These are phyloP conservation scores for Aspergillus sparsus DNA, from an alignment of 495 filamentous ascomycete genomes.

Conservation along the genomic window DNA sequence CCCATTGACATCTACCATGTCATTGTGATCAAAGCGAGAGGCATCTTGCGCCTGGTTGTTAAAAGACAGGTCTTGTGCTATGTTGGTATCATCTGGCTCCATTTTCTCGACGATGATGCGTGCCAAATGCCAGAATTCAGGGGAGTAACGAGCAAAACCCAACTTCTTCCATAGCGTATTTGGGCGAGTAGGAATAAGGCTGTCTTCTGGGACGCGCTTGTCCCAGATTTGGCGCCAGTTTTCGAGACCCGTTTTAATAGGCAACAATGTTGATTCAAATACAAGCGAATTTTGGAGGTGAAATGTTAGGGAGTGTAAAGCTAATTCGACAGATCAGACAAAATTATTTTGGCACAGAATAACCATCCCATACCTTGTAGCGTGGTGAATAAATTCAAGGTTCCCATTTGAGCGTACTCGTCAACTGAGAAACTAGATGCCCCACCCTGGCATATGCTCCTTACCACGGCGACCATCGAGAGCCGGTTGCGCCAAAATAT, in stretches of 20 bases:
- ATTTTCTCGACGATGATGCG: conserved; percentile 28
- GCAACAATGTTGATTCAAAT: conserved; percentile 30
- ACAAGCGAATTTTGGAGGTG: conserved; percentile 34
- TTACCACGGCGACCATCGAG: conserved; percentile 27
- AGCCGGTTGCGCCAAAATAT: conserved; percentile 25
- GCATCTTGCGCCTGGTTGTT: not conserved
- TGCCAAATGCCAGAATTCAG: conserved; percentile 37
- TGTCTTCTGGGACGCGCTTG: conserved; percentile 28
- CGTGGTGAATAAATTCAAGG: conserved; percentile 31
- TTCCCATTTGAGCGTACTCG: conserved; percentile 27
- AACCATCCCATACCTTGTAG: conserved; percentile 24
- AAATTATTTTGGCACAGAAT: not conserved
- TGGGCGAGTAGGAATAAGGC: conserved; percentile 21
- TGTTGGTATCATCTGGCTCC: conserved; percentile 1
- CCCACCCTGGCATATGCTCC: conserved; percentile 25
- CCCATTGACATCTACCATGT: conserved; percentile 36
- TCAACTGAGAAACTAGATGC: conserved; percentile 19
- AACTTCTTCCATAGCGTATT: conserved; percentile 33
- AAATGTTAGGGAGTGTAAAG: conserved; percentile 34
- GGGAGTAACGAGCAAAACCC: conserved; percentile 29
- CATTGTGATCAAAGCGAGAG: conserved; percentile 29
- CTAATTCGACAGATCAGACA: conserved; percentile 8
- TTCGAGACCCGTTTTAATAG: conserved; percentile 30
- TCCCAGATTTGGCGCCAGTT: conserved; percentile 35
- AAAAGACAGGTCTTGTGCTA: conserved; percentile 9